Conservation (phyloP, 805 yeast species). For the Ogataea minuta region DNA sequence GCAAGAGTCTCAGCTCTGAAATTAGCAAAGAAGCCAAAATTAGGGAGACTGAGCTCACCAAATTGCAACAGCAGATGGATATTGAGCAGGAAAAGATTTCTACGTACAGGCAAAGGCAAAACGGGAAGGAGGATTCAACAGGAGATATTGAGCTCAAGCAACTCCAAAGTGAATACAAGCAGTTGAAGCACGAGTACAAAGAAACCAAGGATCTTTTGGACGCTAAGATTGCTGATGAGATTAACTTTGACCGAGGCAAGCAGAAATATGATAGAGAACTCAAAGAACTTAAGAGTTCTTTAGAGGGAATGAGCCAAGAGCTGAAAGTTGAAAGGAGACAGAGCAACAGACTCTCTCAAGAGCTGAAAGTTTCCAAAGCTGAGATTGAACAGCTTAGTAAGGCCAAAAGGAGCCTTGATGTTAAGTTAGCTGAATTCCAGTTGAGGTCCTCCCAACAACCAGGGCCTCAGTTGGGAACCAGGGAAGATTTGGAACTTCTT, state of each 20-base stretch:
- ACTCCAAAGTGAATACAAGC: slow-evolving; percentile 32
- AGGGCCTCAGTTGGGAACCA: slow-evolving; percentile 30
- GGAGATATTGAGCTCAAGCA: slow-evolving; percentile 25
- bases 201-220: slow-evolving; percentile 43
- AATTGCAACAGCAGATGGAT: slow-evolving; percentile 27
- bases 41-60: slow-evolving; percentile 36
- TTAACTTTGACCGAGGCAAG: slow-evolving; percentile 44
- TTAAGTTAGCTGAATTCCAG: slow-evolving; percentile 33
- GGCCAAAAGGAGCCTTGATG: slow-evolving; percentile 32
- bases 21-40: slow-evolving; percentile 34
- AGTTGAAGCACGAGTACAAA: slow-evolving; percentile 45
- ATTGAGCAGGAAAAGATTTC: slow-evolving; percentile 21
- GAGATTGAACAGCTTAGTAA: slow-evolving; percentile 36
- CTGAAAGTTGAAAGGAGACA: slow-evolving; percentile 29
- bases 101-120: slow-evolving; percentile 1
- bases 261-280: slow-evolving; percentile 42
- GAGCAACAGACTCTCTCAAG: slow-evolving; percentile 24
- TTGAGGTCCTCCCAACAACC: slow-evolving; percentile 31
- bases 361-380: slow-evolving; percentile 28
- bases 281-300: slow-evolving; percentile 33
- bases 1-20: slow-evolving; percentile 37
- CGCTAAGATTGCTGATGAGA: slow-evolving; percentile 41
- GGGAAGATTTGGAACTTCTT: slow-evolving; percentile 56
- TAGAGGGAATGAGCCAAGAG: slow-evolving; percentile 31
- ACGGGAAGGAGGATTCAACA: slow-evolving; percentile 2